These are phyloP conservation scores for Metschnikowia chrysomelidarum DNA, from an alignment of 805 yeast genomes.

Conservation along the genomic window DNA sequence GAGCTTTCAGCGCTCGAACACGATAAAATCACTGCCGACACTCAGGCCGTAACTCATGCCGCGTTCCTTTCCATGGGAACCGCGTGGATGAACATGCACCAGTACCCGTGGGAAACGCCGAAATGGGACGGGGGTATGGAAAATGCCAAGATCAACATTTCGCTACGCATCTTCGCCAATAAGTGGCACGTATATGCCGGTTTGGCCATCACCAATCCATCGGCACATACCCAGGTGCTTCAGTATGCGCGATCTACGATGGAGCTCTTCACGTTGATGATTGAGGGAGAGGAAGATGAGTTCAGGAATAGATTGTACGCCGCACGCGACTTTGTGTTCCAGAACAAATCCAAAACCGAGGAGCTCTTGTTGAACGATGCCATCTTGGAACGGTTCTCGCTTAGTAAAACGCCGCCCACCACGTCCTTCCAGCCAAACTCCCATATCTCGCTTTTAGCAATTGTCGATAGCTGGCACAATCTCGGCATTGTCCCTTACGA, in stretches of 20 bases:
- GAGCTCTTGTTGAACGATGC: conserved; percentile 73
- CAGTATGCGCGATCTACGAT: conserved; percentile 87
- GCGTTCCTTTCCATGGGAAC: conserved; percentile 96
- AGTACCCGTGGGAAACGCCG: conserved; percentile 88
- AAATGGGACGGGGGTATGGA: conserved; percentile 94
- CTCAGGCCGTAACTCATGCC: conserved; percentile 98
- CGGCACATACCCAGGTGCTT: conserved; percentile 86
- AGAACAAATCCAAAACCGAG: conserved; percentile 54
- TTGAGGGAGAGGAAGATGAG: conserved; percentile 61
- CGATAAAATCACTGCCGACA: conserved; percentile 94
- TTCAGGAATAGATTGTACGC: conserved; percentile 54
- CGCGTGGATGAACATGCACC: conserved; percentile 82
- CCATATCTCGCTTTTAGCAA: conserved; percentile 82
- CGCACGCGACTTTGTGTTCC: conserved; percentile 79
- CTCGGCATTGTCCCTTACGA: conserved; percentile 89
- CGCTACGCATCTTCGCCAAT: conserved; percentile 85
- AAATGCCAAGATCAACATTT: conserved; percentile 91
- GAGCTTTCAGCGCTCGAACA: conserved; percentile 82
- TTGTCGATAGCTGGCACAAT: conserved; percentile 91
- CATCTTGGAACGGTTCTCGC: conserved; percentile 73
- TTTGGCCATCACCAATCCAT: conserved; percentile 90
- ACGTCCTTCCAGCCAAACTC: conserved; percentile 71
- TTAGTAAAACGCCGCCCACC: conserved; percentile 68
- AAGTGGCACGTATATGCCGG: conserved; percentile 99
- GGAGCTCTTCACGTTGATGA: conserved; percentile 79